A percentile compares a stretch with the other conserved stretches of the same genome.
Conservation (phyloP, 2,329 filamentous ascomycete species). For the Fusarium sp. region DNA sequence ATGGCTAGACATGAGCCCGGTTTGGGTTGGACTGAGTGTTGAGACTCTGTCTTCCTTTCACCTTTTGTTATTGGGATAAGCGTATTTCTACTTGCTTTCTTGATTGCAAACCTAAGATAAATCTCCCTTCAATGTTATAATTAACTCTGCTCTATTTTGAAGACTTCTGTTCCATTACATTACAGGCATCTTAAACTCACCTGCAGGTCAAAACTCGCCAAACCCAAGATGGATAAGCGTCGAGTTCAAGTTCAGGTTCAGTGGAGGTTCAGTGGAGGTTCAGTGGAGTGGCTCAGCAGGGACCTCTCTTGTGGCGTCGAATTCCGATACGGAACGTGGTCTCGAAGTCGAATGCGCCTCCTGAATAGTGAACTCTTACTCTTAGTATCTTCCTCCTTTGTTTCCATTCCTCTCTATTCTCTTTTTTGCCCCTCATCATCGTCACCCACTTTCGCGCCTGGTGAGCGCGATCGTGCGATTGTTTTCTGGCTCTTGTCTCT, state of each 20-base stretch:
- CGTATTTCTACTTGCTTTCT: too few relatives aligned
- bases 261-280: slow-evolving; percentile 4
- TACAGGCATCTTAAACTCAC: neutral
- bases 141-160: neutral
- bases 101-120: neutral
- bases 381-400: slow-evolving; percentile 20
- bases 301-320: slow-evolving; percentile 32
- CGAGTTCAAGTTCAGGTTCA: slow-evolving; percentile 6
- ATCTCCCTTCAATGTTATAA: neutral
- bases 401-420: slow-evolving; percentile 20
- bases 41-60: too few relatives aligned
- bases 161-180: neutral
- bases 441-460: slow-evolving; percentile 32
- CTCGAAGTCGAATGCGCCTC: slow-evolving; percentile 40
- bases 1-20: too few relatives aligned
- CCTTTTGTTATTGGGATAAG: too few relatives aligned
- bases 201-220: slow-evolving; percentile 1
- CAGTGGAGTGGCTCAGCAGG: slow-evolving; percentile 37
- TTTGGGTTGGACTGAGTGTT: too few relatives aligned
- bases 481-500: slow-evolving; percentile 25
- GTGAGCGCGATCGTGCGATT: slow-evolving; percentile 33
- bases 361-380: slow-evolving; percentile 23
- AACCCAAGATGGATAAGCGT: slow-evolving; percentile 27
- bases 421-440: slow-evolving; percentile 31
- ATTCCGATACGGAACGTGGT: slow-evolving; percentile 39